Percentiles rank a stretch among this genome's conserved stretches.
Evolutionary conservation across 768 basidiomycete species (phyloP).

Genomic region (Leucocoprinus sp.): DNA sequence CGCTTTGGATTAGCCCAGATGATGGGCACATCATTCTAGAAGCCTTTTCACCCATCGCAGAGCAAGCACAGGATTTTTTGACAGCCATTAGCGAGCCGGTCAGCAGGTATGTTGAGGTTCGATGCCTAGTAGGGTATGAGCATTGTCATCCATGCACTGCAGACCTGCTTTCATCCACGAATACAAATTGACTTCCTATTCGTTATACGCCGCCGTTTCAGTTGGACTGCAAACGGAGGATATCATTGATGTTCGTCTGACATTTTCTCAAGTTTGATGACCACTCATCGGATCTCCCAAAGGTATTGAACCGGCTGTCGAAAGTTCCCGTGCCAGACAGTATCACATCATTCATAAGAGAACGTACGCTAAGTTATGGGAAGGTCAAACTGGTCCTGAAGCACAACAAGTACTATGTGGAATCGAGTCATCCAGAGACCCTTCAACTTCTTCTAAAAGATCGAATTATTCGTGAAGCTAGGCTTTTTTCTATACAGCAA

Average conservation of each 20-base stretch:
- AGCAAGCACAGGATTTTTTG: conserved; percentile 97
- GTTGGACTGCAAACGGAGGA: conserved; percentile 97
- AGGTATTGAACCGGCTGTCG: conserved; percentile 77
- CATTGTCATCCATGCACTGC: conserved; percentile 16
- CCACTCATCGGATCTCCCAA: conserved; percentile 19
- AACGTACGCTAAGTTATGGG: conserved; percentile 92
- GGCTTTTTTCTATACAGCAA: conserved; percentile 59
- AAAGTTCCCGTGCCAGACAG: conserved; percentile 90
- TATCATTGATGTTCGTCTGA: conserved; percentile 83
- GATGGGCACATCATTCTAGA: conserved; percentile 93
- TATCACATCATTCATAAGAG: conserved; percentile 81
- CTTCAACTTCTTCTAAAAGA: conserved; percentile 85
- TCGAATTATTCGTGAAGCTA: conserved; percentile 72
- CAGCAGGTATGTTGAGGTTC: conserved; percentile 67
- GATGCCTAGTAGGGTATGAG: conserved; percentile 5
- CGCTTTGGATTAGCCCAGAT: conserved; percentile 93
- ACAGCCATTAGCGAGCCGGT: conserved; percentile 98
- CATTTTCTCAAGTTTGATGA: conserved; percentile 14
- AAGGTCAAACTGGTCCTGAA: conserved; percentile 98
- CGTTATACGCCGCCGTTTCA: conserved; percentile 96
- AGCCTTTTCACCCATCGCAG: conserved; percentile 95
- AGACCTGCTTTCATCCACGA: conserved; percentile 98
- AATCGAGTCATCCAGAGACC: conserved; percentile 91
- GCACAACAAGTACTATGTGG: conserved; percentile 96
- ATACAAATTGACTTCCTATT: conserved; percentile 97